These are phyloP conservation scores for Neofusicoccum laricinum DNA, from an alignment of 2,329 filamentous ascomycete genomes.

Conservation along the genomic window DNA sequence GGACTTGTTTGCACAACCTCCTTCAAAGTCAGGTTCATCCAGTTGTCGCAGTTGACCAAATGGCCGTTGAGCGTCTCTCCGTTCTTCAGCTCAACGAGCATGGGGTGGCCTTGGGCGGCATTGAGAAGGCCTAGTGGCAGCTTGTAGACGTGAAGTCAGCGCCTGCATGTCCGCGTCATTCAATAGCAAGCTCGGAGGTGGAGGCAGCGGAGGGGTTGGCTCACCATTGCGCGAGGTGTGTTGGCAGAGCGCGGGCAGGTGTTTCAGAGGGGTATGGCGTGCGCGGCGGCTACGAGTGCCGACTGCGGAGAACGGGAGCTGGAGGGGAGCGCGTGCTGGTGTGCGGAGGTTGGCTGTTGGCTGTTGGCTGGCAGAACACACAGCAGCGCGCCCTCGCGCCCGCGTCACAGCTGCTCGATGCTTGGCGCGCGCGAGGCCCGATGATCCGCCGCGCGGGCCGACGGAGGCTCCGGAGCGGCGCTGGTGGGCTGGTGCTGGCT, in stretches of 20 bases:
- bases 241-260: not conserved
- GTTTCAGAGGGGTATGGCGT: not conserved
- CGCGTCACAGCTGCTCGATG: not conserved
- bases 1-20: slow-evolving; percentile 96
- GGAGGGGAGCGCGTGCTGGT: not conserved
- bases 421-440: not conserved
- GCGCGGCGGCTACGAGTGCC: not conserved
- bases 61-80: slow-evolving; percentile 97
- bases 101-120: slow-evolving; percentile 94
- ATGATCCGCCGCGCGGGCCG: not conserved
- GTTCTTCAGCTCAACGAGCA: slow-evolving; percentile 96
- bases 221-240: slow-evolving; percentile 8
- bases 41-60: slow-evolving; percentile 94
- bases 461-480: not conserved
- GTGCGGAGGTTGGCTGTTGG: not conserved
- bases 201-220: slow-evolving; percentile 6
- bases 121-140: slow-evolving; percentile 78
- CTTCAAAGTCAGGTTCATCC: slow-evolving; percentile 98
- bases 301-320: not conserved
- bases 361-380: not conserved
- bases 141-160: slow-evolving; percentile 39
- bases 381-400: not conserved
- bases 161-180: slow-evolving; percentile 21
- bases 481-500: no score
- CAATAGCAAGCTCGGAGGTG: slow-evolving; percentile 6